Evolutionary conservation across 805 yeast genomes (phyloP).

Genomic region (Cyberlindnera lachancei): DNA sequence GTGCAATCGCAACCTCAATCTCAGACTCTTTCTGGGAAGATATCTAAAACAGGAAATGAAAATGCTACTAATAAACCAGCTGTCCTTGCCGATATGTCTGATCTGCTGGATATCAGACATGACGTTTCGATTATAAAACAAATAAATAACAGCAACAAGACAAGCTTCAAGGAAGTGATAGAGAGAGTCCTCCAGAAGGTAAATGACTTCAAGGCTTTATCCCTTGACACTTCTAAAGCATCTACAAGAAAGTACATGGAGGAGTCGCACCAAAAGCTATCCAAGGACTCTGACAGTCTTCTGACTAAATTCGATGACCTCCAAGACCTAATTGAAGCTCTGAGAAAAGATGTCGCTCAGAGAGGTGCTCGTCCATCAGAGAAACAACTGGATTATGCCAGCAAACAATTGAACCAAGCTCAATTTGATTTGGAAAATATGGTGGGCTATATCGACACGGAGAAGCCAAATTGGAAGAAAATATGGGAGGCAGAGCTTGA

Average conservation of each 20-base stretch:
- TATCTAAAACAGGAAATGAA: not conserved
- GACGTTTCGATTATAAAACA: slow-evolving; percentile 58
- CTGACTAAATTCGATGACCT: slow-evolving; percentile 81
- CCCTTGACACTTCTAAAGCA: slow-evolving; percentile 31
- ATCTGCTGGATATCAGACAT: slow-evolving; percentile 37
- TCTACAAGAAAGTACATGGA: slow-evolving; percentile 57
- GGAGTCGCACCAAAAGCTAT: slow-evolving; percentile 61
- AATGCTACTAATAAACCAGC: not conserved
- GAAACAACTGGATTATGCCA: slow-evolving; percentile 60
- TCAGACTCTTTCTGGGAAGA: not conserved
- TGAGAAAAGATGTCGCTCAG: slow-evolving; percentile 85
- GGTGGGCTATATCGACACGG: slow-evolving; percentile 55
- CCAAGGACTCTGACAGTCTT: slow-evolving; percentile 67
- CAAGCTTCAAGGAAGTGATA: slow-evolving; percentile 35
- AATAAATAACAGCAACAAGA: slow-evolving; percentile 38
- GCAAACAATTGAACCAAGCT: slow-evolving; percentile 58
- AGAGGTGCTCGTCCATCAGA: slow-evolving; percentile 79
- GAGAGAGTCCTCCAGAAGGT: slow-evolving; percentile 37
- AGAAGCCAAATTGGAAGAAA: slow-evolving; percentile 79
- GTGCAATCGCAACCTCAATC: not conserved
- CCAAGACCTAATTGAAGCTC: slow-evolving; percentile 84
- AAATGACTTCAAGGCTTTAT: slow-evolving; percentile 41
- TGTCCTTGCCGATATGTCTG: slow-evolving; percentile 15
- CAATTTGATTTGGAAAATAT: slow-evolving; percentile 43
- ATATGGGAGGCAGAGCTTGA: slow-evolving; percentile 91